These are phyloP conservation scores for Tricharina praecox DNA, from an alignment of 495 filamentous ascomycete genomes.

Conservation along the genomic window DNA sequence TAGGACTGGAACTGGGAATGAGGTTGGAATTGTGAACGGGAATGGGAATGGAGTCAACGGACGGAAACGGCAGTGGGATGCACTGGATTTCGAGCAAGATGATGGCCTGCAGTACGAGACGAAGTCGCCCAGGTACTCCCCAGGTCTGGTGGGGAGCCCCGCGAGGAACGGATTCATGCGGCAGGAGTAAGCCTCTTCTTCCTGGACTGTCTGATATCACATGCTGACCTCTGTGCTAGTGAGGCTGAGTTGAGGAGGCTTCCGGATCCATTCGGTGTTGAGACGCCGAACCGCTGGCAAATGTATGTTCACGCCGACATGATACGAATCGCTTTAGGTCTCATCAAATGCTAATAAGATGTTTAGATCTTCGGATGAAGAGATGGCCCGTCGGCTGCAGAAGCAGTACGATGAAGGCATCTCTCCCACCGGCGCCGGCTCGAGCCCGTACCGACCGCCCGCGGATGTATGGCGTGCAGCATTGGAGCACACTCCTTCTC, in stretches of 20 bases:
- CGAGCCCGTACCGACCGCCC: not conserved
- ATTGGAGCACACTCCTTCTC: too few species aligned
- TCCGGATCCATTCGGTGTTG: not conserved
- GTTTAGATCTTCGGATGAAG: not conserved
- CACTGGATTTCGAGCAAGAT: not conserved
- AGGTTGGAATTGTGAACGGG: too few species aligned
- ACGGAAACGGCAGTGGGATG: too few species aligned
- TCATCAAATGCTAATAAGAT: not conserved
- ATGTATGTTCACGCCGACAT: not conserved
- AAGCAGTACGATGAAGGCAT: not conserved
- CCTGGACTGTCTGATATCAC: not conserved
- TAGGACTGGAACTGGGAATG: not conserved
- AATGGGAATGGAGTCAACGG: too few species aligned
- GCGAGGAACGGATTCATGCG: not conserved
- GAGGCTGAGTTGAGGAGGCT: not conserved
- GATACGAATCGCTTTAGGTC: not conserved
- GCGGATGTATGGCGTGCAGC: not conserved
- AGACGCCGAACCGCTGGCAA: not conserved
- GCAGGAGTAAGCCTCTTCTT: not conserved
- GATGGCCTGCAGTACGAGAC: not conserved
- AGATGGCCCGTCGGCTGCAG: not conserved
- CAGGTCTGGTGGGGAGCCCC: not conserved
- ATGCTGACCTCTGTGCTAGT: not conserved
- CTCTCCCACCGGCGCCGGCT: not conserved
- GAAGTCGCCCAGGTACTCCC: not conserved